Conservation (phyloP, 768 basidiomycete genomes). For the Scleroderma bovista region DNA sequence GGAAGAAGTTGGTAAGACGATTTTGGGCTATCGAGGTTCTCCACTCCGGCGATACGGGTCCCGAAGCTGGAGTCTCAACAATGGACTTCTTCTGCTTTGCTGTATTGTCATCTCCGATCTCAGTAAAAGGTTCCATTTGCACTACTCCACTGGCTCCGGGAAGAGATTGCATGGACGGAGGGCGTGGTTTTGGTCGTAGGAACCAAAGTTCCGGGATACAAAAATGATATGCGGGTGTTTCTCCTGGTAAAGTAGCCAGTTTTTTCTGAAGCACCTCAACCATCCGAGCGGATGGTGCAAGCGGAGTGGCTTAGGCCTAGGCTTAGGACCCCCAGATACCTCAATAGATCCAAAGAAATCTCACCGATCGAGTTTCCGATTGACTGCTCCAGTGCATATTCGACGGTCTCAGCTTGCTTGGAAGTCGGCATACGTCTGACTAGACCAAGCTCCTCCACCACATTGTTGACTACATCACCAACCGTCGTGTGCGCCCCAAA, state of each 20-base stretch:
- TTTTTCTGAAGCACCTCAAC: slow-evolving; percentile 7
- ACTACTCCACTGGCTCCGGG: slow-evolving; percentile 38
- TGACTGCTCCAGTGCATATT: slow-evolving; percentile 71
- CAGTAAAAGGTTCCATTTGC: slow-evolving; percentile 17
- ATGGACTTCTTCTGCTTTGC: slow-evolving; percentile 44
- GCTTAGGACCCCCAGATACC: not conserved
- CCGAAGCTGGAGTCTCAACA: slow-evolving; percentile 14
- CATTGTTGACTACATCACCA: slow-evolving; percentile 43
- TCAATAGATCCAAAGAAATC: slow-evolving; percentile 13
- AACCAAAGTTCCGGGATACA: slow-evolving; percentile 81
- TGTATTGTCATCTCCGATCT: slow-evolving; percentile 52
- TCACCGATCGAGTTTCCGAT: slow-evolving; percentile 47
- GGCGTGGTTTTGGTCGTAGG: slow-evolving; percentile 57
- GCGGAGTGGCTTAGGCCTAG: slow-evolving; percentile 9
- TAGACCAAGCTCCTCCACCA: slow-evolving; percentile 64
- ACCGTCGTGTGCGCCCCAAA: slow-evolving; percentile 54
- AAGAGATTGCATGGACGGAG: slow-evolving; percentile 42
- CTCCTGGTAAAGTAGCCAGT: slow-evolving; percentile 1
- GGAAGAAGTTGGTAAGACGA: slow-evolving; percentile 62
- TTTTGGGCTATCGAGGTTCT: slow-evolving; percentile 49
- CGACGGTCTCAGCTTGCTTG: slow-evolving; percentile 56
- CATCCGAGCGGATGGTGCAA: slow-evolving; percentile 10
- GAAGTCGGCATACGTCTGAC: slow-evolving; percentile 59
- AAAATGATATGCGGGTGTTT: slow-evolving; percentile 40
- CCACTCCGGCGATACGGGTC: slow-evolving; percentile 41